Percentiles rank a stretch among this genome's conserved stretches.
Evolutionary conservation across 2,329 filamentous ascomycete species (phyloP).

Genomic region (Penicillium occitanis): DNA sequence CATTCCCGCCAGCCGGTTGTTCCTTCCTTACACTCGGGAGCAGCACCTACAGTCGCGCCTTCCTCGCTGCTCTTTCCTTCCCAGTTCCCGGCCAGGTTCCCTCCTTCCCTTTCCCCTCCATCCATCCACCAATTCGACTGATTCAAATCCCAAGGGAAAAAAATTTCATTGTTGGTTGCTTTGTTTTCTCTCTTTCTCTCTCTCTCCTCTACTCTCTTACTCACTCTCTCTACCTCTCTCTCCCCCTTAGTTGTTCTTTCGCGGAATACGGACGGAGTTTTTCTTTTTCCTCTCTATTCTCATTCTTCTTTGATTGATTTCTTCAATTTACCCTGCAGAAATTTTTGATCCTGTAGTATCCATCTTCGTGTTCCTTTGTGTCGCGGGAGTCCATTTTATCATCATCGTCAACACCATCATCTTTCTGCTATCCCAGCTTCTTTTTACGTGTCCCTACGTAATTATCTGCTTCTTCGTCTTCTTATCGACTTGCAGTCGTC

Average conservation of each 20-base stretch:
- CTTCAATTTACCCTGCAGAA: conserved; percentile 29
- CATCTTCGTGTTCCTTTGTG: conserved; percentile 26
- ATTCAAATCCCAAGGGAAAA: conserved; percentile 2
- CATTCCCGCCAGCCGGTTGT: conserved; percentile 12
- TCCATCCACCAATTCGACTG: conserved; percentile 12
- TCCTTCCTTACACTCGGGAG: conserved; percentile 10
- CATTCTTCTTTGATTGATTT: conserved; percentile 23
- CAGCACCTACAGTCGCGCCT: background rate
- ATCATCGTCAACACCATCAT: conserved; percentile 20
- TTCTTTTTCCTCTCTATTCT: conserved; percentile 25
- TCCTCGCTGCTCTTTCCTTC: conserved; percentile 1
- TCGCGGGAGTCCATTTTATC: conserved; percentile 31
- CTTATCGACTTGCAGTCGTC: conserved; percentile 23
- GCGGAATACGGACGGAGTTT: conserved; percentile 22
- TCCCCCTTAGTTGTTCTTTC: conserved; percentile 24
- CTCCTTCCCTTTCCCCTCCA: conserved; percentile 13
- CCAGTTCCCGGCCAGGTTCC: background rate
- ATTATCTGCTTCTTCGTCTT: conserved; percentile 23
- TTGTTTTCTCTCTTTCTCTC: conserved; percentile 12
- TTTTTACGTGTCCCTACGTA: conserved; percentile 24
- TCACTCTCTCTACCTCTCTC: conserved; percentile 23
- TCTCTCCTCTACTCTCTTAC: conserved; percentile 23
- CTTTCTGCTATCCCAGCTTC: conserved; percentile 20
- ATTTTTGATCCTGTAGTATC: conserved; percentile 30
- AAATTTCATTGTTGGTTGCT: conserved; percentile 15